These are phyloP conservation scores for Floccularia luteovirens DNA, from an alignment of 768 basidiomycete genomes.

Conservation along the genomic window DNA sequence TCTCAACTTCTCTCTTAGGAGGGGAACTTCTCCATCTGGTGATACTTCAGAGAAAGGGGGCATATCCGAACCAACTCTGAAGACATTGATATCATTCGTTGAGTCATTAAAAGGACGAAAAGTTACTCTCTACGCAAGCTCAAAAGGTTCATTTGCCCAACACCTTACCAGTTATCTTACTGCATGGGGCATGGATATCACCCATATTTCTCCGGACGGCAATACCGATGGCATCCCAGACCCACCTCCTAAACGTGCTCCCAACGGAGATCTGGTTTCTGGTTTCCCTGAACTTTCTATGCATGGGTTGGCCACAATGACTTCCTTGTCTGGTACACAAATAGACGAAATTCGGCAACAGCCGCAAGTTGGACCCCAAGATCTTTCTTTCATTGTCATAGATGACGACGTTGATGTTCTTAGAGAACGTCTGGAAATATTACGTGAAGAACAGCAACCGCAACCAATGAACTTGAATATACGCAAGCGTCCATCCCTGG, in stretches of 20 bases:
- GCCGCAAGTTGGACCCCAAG: constrained; percentile 10
- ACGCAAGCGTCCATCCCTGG: constrained; percentile 63
- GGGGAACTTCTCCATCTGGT: constrained; percentile 39
- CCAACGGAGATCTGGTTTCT: constrained; percentile 2
- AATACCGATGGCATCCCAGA: constrained; percentile 32
- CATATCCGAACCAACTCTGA: constrained; percentile 70
- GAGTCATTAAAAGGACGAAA: constrained; percentile 79
- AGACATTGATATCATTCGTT: constrained; percentile 72
- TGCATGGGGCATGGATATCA: constrained; percentile 93
- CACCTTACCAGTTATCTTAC: constrained; percentile 91
- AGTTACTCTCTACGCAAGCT: constrained; percentile 77
- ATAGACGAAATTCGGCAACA: constrained; percentile 4
- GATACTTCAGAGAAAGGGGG: constrained; percentile 40
- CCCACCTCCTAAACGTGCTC: too few relatives aligned
- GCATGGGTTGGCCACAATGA: neutral
- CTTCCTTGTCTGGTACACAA: neutral
- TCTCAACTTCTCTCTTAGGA: constrained; percentile 55
- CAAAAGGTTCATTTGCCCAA: constrained; percentile 85
- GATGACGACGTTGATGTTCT: constrained; percentile 87
- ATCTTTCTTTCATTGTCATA: constrained; percentile 72
- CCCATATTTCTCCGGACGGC: constrained; percentile 61
- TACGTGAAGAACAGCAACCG: constrained; percentile 47
- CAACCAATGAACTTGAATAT: constrained; percentile 29
- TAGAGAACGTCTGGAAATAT: constrained; percentile 61
- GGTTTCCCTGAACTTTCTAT: neutral